Evolutionary conservation across 2,329 filamentous ascomycete species (phyloP).

Genomic region (Aspergillus felis): DNA sequence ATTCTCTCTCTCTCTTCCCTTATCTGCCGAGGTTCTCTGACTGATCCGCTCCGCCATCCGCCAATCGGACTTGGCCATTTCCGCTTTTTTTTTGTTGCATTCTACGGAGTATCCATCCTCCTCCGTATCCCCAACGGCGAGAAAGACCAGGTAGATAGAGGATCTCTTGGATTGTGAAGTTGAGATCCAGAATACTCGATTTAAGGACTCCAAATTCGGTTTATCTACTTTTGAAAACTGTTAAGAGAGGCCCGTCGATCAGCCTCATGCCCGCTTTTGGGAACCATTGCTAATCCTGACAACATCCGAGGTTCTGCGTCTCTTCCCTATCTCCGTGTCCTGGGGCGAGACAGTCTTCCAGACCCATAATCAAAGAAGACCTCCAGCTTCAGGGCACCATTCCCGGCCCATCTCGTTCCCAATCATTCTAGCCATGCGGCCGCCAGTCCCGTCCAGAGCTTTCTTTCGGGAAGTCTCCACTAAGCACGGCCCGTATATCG

Average conservation of each 20-base stretch:
- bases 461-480: slow-evolving; percentile 15
- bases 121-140: no score
- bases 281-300: no score
- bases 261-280: no score
- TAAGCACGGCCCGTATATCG: slow-evolving; percentile 11
- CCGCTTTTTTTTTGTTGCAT: slow-evolving; percentile 3
- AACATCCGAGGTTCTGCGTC: neutral
- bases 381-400: neutral
- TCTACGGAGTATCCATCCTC: no score
- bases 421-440: slow-evolving; percentile 9
- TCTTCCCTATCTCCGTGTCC: neutral
- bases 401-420: neutral
- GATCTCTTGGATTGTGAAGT: no score
- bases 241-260: no score
- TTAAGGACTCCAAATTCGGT: no score
- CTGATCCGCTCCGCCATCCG: neutral
- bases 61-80: slow-evolving; percentile 1
- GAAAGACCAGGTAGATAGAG: no score
- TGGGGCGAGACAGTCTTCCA: neutral
- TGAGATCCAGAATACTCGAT: no score
- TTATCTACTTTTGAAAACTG: no score
- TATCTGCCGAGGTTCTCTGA: slow-evolving; percentile 7
- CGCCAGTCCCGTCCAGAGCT: slow-evolving; percentile 9
- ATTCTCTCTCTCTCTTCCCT: neutral
- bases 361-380: neutral